Base-by-base conservation (phyloP, 2,329 filamentous ascomycete genomes). In the Aspergillus chevalieri region DNA sequence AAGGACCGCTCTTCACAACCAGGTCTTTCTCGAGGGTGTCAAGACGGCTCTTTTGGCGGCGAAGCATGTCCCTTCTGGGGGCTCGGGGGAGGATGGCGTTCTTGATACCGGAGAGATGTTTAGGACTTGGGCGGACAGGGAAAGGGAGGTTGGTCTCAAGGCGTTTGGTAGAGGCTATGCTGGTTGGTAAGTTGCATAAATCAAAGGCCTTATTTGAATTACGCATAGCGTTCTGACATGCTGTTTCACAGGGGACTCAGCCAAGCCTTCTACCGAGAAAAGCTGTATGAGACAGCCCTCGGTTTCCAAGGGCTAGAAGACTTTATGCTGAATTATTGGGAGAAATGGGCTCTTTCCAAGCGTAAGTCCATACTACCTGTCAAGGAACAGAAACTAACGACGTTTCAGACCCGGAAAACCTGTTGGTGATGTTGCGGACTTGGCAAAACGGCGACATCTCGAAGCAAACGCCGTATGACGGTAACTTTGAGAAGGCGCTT, bases 401-500 rank as follows among this genome's bases (percentile, higher is more conserved):
- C 7, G 7, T 22, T 7, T 22, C 57, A 76, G 84, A 89, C 56
- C 86, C 87, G 0, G 85, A 89, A 57, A 88, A 90, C 53, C 73
- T 90, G 63, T 72, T 90, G 0, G 78, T 79, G 1, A 89, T 90
- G 87, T 71, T 89, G 3, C 78, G 85, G 30, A 90, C 86, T 0
- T 93, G 88, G 88, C 87, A 92, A 65, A 76, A 80, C 4, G 87
- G 79, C 1, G 86, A 92, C 59, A 78, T 82, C 45, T 87, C 85
- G 3, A 69, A 79, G 4, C 85, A 89, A 60, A 76, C 82, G 48
- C 83, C 81, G 3, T 90, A 87, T 55, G 78, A 84, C 51, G 83
- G 80, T 1, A 70, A 86, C 53, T 85, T 89, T 54, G 76, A 78
- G 51, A 76, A 78, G 47, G 82, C 85, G 0, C 77, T 92, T 80